Evolutionary conservation across 1,284 basidiomycete species (phyloP), one percentile per base, ranked within the genome.

Genomic region (Wolfiporia cocos): DNA sequence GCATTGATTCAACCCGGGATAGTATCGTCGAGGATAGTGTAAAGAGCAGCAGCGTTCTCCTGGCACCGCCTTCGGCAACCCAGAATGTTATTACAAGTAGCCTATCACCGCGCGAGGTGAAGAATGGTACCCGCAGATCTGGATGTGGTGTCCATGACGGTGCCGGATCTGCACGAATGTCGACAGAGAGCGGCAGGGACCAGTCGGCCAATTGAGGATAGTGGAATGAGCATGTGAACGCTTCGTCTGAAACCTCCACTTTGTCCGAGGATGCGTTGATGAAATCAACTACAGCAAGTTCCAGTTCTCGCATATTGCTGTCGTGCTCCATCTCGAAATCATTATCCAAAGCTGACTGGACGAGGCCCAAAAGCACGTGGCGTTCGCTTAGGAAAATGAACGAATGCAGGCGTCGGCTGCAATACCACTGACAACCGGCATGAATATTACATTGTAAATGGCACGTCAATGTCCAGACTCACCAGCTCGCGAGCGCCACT

Each of bases 41-140:
- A 49, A 78, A 73, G n/a, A 76, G 56, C 46, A 69, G n/a, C n/a
- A n/a, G n/a, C 54, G 37, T 74, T 54, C 22, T 58, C 58, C 15
- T 57, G 50, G 11, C 64, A 30, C 7, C 49, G 42, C 18, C 38
- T 50, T 47, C 44, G 10, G 49, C 43, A 3, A 75, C 49, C 58
- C 62, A 65, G 7, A 78, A 54, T 12, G 69, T 72, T 40, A 77
- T n/a, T 59, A 6, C 67, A 50, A 74, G 69, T 18, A 81, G 48
- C 37, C 73, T 67, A 21, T 74, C 64, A 5, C 63, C 49, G 20
- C 58, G 54, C 21, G 72, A 65, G n/a, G 63, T 61, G 36, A 64
- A 64, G 58, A 81, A 83, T 0, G 80, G 78, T 17, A 70, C 66
- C 19, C 50, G 47, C 32, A 52, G 42, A 20, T 52, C 49, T 11